A percentile compares a stretch with the other conserved stretches of the same genome.
Evolutionary conservation across 495 filamentous ascomycete species (phyloP).

Genomic region (Cenococcum geophilum): DNA sequence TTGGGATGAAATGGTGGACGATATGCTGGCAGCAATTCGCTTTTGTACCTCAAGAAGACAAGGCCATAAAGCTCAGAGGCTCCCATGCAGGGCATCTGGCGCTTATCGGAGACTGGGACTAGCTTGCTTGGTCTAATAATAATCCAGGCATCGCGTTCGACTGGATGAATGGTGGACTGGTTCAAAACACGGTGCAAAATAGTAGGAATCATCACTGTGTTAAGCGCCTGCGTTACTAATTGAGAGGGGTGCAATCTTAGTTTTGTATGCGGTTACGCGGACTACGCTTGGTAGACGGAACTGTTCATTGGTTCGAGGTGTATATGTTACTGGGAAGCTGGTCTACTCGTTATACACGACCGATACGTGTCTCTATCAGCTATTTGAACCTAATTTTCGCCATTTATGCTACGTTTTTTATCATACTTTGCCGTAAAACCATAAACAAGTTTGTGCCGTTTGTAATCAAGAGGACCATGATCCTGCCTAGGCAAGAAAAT

Average conservation of each 20-base stretch:
- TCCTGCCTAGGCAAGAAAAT: neutral
- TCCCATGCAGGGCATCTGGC: too few relatives aligned
- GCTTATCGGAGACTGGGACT: too few relatives aligned
- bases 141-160: too few relatives aligned
- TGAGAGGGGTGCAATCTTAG: neutral
- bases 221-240: neutral
- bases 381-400: neutral
- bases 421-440: neutral
- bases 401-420: neutral
- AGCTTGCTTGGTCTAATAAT: too few relatives aligned
- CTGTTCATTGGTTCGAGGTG: neutral
- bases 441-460: neutral
- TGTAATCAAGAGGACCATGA: neutral
- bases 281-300: neutral
- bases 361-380: neutral
- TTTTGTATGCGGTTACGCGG: neutral
- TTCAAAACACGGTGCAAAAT: neutral
- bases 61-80: too few relatives aligned
- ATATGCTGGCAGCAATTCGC: too few relatives aligned
- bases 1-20: too few relatives aligned
- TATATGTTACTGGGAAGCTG: neutral
- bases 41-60: too few relatives aligned
- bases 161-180: neutral
- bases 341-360: neutral
- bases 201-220: neutral